These are phyloP conservation scores for Tricholoma flavovirens DNA, from an alignment of 768 basidiomycete genomes.

Conservation along the genomic window DNA sequence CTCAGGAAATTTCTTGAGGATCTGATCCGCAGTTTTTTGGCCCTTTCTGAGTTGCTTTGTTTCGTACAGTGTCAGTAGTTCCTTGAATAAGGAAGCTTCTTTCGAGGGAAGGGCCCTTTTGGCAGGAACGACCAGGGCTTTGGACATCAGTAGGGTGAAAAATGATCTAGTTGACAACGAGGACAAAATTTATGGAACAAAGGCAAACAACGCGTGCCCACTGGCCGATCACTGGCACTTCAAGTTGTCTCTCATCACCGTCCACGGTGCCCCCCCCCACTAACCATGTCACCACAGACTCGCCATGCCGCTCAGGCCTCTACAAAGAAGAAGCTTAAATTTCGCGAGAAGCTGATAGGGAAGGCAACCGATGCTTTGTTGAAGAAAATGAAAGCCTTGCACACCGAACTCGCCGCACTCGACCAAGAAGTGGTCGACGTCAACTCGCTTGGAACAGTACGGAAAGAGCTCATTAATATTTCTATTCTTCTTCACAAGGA, in stretches of 20 bases:
- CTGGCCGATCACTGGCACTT: background rate
- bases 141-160: constrained; percentile 27
- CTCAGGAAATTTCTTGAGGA: constrained; percentile 92
- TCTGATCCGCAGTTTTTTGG: constrained; percentile 84
- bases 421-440: constrained; percentile 87
- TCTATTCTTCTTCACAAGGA: constrained; percentile 92
- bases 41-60: constrained; percentile 84
- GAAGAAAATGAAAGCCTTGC: constrained; percentile 80
- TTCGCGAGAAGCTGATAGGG: constrained; percentile 76
- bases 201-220: constrained; percentile 38
- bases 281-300: constrained; percentile 69
- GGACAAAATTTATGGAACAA: constrained; percentile 20
- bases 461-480: constrained; percentile 74
- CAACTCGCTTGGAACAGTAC: constrained; percentile 58
- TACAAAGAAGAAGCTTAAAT: constrained; percentile 59
- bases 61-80: constrained; percentile 84
- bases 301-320: constrained; percentile 49
- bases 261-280: constrained; percentile 14
- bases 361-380: constrained; percentile 80
- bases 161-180: constrained; percentile 5
- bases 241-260: constrained; percentile 11
- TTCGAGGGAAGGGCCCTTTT: constrained; percentile 71
- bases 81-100: constrained; percentile 81
- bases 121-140: constrained; percentile 26
- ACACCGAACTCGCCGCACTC: constrained; percentile 68